Evolutionary conservation across 768 basidiomycete genomes (phyloP).

Genomic region (Pisolithus sp.): DNA sequence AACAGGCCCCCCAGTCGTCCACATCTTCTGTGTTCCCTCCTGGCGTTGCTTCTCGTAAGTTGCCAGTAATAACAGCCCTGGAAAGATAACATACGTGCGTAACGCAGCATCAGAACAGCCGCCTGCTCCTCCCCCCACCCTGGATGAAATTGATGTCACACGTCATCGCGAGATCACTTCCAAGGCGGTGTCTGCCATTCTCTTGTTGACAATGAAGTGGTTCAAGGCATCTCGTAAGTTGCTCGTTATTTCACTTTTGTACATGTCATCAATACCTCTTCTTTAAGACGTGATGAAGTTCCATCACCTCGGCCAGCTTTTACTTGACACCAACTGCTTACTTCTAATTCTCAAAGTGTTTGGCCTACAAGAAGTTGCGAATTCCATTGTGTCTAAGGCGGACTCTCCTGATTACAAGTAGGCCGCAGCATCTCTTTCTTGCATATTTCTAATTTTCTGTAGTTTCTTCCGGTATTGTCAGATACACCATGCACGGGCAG

Average conservation of each 20-base stretch:
- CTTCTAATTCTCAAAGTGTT: slow-evolving; percentile 96
- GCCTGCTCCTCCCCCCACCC: slow-evolving; percentile 58
- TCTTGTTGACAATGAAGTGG: slow-evolving; percentile 90
- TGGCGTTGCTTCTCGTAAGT: slow-evolving; percentile 59
- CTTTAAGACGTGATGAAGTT: slow-evolving; percentile 91
- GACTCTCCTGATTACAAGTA: slow-evolving; percentile 86
- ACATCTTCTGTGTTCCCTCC: slow-evolving; percentile 69
- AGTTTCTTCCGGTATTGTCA: slow-evolving; percentile 98
- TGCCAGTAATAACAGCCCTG: neutral
- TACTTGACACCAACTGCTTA: slow-evolving; percentile 93
- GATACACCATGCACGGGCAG: slow-evolving; percentile 63
- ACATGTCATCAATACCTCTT: neutral
- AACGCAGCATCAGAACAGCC: slow-evolving; percentile 54
- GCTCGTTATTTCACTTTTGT: neutral
- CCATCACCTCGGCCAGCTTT: slow-evolving; percentile 91
- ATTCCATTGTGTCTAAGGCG: slow-evolving; percentile 78
- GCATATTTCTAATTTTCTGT: slow-evolving; percentile 7
- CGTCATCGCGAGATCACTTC: slow-evolving; percentile 96
- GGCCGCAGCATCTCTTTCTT: slow-evolving; percentile 10
- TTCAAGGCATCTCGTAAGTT: slow-evolving; percentile 95
- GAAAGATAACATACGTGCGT: slow-evolving; percentile 3
- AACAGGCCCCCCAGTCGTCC: slow-evolving; percentile 58
- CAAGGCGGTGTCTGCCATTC: slow-evolving; percentile 93
- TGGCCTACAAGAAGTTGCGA: slow-evolving; percentile 87
- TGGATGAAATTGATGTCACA: slow-evolving; percentile 89